Conservation (phyloP, 305 asterid species). For the Andrographis paniculata region DNA sequence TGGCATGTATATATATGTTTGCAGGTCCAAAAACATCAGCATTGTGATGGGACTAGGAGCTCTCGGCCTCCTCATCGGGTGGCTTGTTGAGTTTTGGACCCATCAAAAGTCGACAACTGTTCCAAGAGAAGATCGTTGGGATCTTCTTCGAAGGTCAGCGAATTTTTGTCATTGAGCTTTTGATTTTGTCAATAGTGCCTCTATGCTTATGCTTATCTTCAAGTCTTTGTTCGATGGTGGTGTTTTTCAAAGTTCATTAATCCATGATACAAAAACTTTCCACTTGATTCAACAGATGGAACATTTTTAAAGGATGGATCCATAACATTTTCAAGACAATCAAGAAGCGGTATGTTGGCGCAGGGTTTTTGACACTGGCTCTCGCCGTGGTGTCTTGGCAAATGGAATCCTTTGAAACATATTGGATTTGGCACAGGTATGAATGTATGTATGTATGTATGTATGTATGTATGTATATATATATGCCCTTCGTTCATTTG, state of each 20-base stretch:
- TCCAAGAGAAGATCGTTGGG: slow-evolving; percentile 41
- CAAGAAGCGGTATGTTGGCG: slow-evolving; percentile 48
- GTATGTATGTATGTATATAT: slow-evolving; percentile 6
- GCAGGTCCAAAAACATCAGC: slow-evolving; percentile 68
- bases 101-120: slow-evolving; percentile 36
- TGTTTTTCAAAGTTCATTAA: neutral
- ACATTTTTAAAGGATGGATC: slow-evolving; percentile 45
- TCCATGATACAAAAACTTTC: slow-evolving; percentile 16
- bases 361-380: slow-evolving; percentile 58
- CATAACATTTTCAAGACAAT: slow-evolving; percentile 38
- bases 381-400: slow-evolving; percentile 89
- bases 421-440: slow-evolving; percentile 99
- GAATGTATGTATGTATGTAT: slow-evolving; percentile 5
- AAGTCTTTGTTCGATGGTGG: neutral
- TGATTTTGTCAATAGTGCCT: neutral
- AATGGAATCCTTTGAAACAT: slow-evolving; percentile 60
- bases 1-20: slow-evolving; percentile 17
- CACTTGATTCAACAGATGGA: too few species aligned
- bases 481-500: slow-evolving; percentile 1
- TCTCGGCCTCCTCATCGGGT: slow-evolving; percentile 65
- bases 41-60: slow-evolving; percentile 74
- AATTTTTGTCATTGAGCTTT: neutral
- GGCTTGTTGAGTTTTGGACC: slow-evolving; percentile 63
- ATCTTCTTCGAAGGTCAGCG: slow-evolving; percentile 52
- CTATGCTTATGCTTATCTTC: neutral